A percentile compares a stretch with the other conserved stretches of the same genome.
Evolutionary conservation across 2,329 filamentous ascomycete genomes (phyloP).

Genomic region (Tolypocladium nubicola): DNA sequence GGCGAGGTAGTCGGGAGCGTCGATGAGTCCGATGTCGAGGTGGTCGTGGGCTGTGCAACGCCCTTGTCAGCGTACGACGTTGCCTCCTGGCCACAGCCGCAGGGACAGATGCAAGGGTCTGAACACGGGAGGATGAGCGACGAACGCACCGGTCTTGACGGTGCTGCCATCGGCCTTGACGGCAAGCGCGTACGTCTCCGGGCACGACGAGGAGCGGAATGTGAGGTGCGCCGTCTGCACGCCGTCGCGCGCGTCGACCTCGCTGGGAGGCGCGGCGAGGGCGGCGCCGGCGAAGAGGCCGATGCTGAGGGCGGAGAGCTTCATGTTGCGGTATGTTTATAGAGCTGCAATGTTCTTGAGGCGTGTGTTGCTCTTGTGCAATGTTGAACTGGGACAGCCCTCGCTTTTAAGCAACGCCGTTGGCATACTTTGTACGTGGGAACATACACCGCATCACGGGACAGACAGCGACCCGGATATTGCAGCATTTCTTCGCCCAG

Average conservation of each 20-base stretch:
- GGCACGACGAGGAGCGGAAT: constrained; percentile 26
- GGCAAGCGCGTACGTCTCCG: constrained; percentile 27
- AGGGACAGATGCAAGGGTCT: too few relatives aligned
- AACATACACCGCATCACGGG: too few relatives aligned
- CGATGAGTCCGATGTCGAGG: constrained; percentile 27
- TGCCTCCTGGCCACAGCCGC: too few relatives aligned
- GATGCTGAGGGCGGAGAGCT: constrained; percentile 5
- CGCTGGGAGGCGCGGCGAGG: neutral
- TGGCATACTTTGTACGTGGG: too few relatives aligned
- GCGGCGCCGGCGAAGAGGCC: constrained; percentile 2
- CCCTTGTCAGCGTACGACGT: too few relatives aligned
- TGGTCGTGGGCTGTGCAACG: constrained; percentile 20
- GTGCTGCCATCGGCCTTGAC: constrained; percentile 30
- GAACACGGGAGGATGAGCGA: too few relatives aligned
- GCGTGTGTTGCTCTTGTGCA: too few relatives aligned
- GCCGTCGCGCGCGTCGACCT: constrained; percentile 9
- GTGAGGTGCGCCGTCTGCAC: constrained; percentile 29
- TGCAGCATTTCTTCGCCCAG: too few relatives aligned
- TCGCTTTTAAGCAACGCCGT: too few relatives aligned
- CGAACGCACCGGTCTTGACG: constrained; percentile 5
- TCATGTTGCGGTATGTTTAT: constrained; percentile 7
- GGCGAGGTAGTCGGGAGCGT: constrained; percentile 32
- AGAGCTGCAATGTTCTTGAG: too few relatives aligned
- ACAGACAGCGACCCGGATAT: too few relatives aligned
- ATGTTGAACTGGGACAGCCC: too few relatives aligned